Conservation (phyloP, 2,329 filamentous ascomycete species). For the Hysterium pulicare region DNA sequence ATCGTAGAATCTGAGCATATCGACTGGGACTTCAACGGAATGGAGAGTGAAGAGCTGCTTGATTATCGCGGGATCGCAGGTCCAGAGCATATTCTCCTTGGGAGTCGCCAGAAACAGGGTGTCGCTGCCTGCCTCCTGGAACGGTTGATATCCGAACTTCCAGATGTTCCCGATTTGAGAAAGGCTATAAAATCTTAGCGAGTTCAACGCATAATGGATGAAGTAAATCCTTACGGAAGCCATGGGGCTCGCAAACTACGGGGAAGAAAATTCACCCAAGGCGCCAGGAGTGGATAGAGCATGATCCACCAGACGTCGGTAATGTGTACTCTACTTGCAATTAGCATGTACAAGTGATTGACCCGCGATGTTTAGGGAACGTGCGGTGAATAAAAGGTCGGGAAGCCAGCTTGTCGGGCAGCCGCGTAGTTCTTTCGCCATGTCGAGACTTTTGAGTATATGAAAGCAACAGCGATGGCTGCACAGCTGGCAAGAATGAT, state of each 20-base stretch:
- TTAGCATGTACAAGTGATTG: background rate
- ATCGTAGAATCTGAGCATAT: conserved; percentile 10
- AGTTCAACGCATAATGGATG: background rate
- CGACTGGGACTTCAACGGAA: conserved; percentile 6
- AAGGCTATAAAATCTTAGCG: conserved; percentile 3
- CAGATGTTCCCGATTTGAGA: conserved; percentile 7
- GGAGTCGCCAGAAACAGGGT: conserved; percentile 8
- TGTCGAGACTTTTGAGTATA: conserved; percentile 3
- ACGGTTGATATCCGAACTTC: conserved; percentile 8
- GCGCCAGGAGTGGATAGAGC: conserved; percentile 5
- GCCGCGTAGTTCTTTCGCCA: conserved; percentile 3
- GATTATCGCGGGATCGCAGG: conserved; percentile 6
- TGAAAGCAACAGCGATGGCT: background rate
- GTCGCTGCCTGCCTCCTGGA: conserved; percentile 5
- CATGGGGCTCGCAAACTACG: background rate
- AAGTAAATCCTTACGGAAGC: background rate
- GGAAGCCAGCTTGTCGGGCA: conserved; percentile 1
- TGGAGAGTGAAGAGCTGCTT: conserved; percentile 9
- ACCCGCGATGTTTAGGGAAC: background rate
- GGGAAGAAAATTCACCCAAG: conserved; percentile 4
- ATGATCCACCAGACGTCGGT: conserved; percentile 4
- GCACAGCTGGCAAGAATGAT: too few relatives aligned
- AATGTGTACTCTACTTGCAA: conserved; percentile 1
- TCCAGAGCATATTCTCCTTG: conserved; percentile 10
- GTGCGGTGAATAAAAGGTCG: conserved; percentile 7